phyloP scores from a whole-genome alignment of 768 basidiomycete genomes.

The Lepiota brunneoincarnata region DNA sequence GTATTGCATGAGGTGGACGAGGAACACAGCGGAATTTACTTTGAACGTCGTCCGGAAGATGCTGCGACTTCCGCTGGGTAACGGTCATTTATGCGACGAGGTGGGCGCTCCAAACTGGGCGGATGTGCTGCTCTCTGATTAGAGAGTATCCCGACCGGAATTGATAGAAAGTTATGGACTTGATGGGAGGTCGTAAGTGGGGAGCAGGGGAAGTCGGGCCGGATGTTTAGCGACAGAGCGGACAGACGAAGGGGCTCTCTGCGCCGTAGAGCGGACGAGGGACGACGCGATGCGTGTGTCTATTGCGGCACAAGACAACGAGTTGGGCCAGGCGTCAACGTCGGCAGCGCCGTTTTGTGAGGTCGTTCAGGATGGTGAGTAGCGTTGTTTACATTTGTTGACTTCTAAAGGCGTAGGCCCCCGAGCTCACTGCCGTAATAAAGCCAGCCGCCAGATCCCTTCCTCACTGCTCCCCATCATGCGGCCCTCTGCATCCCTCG shows the following conservation, averaged over 20 bases:
- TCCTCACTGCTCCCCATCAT: not conserved
- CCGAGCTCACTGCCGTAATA: not conserved
- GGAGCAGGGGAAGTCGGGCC: slow-evolving; percentile 4
- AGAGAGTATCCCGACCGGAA: not conserved
- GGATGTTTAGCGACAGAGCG: not conserved
- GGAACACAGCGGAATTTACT: slow-evolving; percentile 36
- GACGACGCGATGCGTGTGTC: not conserved
- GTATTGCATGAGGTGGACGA: slow-evolving; percentile 15
- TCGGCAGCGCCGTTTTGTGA: slow-evolving; percentile 12
- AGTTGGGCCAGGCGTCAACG: not conserved
- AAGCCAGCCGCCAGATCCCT: not conserved
- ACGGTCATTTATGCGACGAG: slow-evolving; percentile 47
- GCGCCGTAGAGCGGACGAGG: not conserved
- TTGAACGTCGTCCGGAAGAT: slow-evolving; percentile 63
- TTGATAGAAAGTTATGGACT: slow-evolving; percentile 11
- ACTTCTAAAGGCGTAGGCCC: slow-evolving; percentile 2
- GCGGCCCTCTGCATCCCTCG: not conserved
- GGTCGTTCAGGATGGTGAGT: slow-evolving; percentile 15
- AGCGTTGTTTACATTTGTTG: slow-evolving; percentile 13
- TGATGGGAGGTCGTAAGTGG: slow-evolving; percentile 10
- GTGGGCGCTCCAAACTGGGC: not conserved
- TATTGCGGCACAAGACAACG: not conserved
- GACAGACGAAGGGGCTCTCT: not conserved
- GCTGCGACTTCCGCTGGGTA: slow-evolving; percentile 64
- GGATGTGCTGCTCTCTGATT: not conserved